Evolutionary conservation across 257 asterid genomes (phyloP).

Genomic region (Ehretia macrophylla): DNA sequence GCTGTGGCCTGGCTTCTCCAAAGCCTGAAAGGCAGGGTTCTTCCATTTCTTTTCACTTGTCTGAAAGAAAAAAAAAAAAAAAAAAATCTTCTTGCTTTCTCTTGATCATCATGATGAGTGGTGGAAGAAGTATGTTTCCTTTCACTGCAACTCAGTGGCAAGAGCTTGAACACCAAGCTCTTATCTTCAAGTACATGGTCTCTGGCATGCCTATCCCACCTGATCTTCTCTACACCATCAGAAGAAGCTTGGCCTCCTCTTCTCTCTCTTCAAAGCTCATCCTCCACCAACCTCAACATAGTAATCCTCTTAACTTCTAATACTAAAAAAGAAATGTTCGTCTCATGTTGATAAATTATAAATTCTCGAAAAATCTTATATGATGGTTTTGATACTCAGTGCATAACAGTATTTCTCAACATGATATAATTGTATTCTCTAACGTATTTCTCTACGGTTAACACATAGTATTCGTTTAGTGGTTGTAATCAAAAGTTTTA

Average conservation of each 20-base stretch:
- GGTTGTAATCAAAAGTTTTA: background rate
- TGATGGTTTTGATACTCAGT: background rate
- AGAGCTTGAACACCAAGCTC: conserved; percentile 94
- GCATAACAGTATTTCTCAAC: background rate
- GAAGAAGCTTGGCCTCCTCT: conserved; percentile 60
- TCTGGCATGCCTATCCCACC: conserved; percentile 86
- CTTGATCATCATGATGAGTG: background rate
- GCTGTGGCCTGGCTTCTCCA: background rate
- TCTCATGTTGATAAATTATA: background rate
- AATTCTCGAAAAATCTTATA: background rate
- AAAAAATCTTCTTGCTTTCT: background rate
- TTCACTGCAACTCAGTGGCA: conserved; percentile 89
- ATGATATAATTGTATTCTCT: too few species aligned
- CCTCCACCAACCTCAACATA: conserved; percentile 56
- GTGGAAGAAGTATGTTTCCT: conserved; percentile 44
- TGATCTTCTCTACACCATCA: conserved; percentile 81
- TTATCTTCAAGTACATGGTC: conserved; percentile 77
- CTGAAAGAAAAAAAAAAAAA: background rate
- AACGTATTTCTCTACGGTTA: background rate
- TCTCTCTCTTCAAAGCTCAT: conserved; percentile 57
- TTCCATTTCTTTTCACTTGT: background rate
- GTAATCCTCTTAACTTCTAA: conserved; percentile 13
- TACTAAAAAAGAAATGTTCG: background rate
- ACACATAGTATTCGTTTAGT: background rate
- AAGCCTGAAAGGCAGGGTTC: background rate